Evolutionary conservation across 2,329 filamentous ascomycete species (phyloP), one percentile per base, ranked within the genome.

Genomic region (Decorospora gaudefroyi): DNA sequence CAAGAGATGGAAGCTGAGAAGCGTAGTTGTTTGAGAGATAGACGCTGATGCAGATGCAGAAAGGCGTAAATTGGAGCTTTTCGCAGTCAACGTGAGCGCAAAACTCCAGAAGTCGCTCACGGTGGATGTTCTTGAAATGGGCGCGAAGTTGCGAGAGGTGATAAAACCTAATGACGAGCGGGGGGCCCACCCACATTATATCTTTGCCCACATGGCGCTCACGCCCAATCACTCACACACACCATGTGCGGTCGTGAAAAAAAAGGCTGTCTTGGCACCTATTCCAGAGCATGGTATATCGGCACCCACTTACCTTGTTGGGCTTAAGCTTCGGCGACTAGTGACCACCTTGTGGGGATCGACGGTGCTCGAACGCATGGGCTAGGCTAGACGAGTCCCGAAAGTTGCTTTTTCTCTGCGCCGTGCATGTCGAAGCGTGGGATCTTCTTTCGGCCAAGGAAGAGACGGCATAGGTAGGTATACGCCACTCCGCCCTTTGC

Each of bases 21-120:
- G 28, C 12, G 5, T n/a, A 28, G n/a, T n/a, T n/a, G n/a, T n/a
- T n/a, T n/a, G n/a, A n/a, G n/a, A n/a, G n/a, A n/a, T n/a, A n/a
- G n/a, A n/a, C n/a, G n/a, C n/a, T n/a, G n/a, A n/a, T n/a, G n/a
- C n/a, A n/a, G n/a, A n/a, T n/a, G n/a, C 17, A 25, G 6, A 16
- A 16, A 25, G 21, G 25, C 17, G 22, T 38, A 12, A 29, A 38
- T 42, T 53, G 67, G 67, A 69, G 67, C 60, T 70, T 71, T 71
- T 61, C 57, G 51, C 32, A 46, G 30, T 46, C 43, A 58, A 55
- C 60, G 64, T 58, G 65, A 69, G 64, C 68, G 68, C 68, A 71
- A 71, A 71, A 69, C 68, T 69, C 68, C 67, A 55, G 28, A 71
- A 71, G 68, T 71, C 68, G 68, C 68, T 63, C 66, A 67, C 67